phyloP scores from a whole-genome alignment of 495 filamentous ascomycete genomes.

The Aspergillus heteromorphus region DNA sequence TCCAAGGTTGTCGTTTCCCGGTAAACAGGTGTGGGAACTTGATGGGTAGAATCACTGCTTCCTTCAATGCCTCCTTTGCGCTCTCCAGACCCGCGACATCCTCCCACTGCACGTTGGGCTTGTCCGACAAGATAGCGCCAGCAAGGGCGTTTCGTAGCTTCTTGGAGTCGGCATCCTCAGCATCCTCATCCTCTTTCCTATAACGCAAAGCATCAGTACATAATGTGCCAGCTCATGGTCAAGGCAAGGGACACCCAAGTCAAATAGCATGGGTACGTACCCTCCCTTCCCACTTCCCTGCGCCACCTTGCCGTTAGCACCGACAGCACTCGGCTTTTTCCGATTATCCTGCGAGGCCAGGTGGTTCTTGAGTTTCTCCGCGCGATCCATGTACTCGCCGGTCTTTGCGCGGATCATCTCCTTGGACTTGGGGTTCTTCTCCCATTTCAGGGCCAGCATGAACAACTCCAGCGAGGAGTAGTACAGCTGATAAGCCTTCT shows the following conservation, averaged over 20 bases:
- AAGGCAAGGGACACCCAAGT: neutral
- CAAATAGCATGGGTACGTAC: constrained; percentile 36
- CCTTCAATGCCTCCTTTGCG: constrained; percentile 95
- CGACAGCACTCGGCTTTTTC: constrained; percentile 76
- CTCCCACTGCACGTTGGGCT: constrained; percentile 94
- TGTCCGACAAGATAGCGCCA: constrained; percentile 88
- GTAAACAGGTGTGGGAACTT: constrained; percentile 96
- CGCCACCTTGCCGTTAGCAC: constrained; percentile 73
- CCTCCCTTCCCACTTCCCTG: constrained; percentile 63
- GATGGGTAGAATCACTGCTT: constrained; percentile 94
- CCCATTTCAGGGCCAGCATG: constrained; percentile 96
- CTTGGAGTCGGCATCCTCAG: constrained; percentile 84
- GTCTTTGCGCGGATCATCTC: constrained; percentile 93
- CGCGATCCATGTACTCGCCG: constrained; percentile 95
- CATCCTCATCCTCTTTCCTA: constrained; percentile 58
- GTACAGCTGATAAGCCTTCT: constrained; percentile 92
- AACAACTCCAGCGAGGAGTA: constrained; percentile 91
- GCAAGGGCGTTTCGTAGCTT: constrained; percentile 86
- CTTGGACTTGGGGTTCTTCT: constrained; percentile 94
- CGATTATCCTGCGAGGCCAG: constrained; percentile 67
- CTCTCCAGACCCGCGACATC: constrained; percentile 95
- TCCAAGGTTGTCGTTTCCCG: constrained; percentile 98
- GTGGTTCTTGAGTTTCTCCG: constrained; percentile 93
- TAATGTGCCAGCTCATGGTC: neutral
- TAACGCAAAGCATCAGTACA: constrained; percentile 2